Percentiles rank a stretch among this genome's conserved stretches.
Evolutionary conservation across 139 green algal genomes (phyloP).

Genomic region (Parachlorella kessleri): DNA sequence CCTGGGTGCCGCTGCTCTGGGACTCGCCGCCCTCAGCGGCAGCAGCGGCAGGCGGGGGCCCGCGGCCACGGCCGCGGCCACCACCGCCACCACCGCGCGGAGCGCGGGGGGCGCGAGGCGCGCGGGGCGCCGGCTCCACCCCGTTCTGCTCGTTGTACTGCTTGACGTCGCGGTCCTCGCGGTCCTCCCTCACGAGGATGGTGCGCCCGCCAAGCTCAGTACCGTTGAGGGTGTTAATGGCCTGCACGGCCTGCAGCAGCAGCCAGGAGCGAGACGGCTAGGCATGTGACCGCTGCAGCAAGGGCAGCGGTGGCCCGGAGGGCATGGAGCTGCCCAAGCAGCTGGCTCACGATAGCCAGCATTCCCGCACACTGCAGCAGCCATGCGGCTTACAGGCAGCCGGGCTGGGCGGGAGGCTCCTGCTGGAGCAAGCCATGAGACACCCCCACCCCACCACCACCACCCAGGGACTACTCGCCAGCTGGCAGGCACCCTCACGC

Average conservation of each 20-base stretch:
- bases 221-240: constrained; percentile 72
- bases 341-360: too few relatives aligned
- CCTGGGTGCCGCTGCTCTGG: constrained; percentile 71
- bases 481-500: too few relatives aligned
- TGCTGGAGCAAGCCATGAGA: too few relatives aligned
- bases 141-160: constrained; percentile 61
- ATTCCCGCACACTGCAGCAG: too few relatives aligned
- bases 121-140: constrained; percentile 15
- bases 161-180: constrained; percentile 95
- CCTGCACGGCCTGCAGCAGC: constrained; percentile 51
- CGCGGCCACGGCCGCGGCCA: constrained; percentile 21
- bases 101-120: constrained; percentile 7
- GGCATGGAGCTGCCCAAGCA: too few relatives aligned
- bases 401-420: too few relatives aligned
- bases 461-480: too few relatives aligned
- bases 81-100: constrained; percentile 11
- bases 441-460: too few relatives aligned
- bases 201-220: constrained; percentile 82
- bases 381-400: too few relatives aligned
- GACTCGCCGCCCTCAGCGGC: constrained; percentile 34
- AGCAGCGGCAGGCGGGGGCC: constrained; percentile 5
- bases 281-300: too few relatives aligned
- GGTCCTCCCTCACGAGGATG: constrained; percentile 92
- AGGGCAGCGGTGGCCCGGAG: too few relatives aligned
- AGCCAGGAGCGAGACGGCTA: too few relatives aligned